A percentile compares a stretch with the other conserved stretches of the same genome.
phyloP scores from a whole-genome alignment of 345 rosid species.

The Arabis hirsuta region DNA sequence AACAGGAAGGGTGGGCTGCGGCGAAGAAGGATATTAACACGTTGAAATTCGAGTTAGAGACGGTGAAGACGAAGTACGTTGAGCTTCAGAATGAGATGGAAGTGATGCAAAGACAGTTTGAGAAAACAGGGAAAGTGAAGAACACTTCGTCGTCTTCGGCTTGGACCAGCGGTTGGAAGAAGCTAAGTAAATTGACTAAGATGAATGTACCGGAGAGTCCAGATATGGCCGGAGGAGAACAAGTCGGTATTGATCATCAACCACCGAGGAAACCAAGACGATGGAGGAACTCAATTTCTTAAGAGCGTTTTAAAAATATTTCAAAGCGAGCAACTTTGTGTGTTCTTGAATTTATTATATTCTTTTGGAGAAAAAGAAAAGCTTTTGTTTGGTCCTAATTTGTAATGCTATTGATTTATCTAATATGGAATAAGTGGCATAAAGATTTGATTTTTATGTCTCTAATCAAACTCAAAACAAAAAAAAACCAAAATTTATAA shows the following conservation, averaged over 20 bases:
- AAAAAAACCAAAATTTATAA: background rate
- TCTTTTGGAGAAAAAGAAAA: conserved; percentile 10
- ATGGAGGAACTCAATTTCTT: conserved; percentile 97
- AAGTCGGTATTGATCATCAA: conserved; percentile 54
- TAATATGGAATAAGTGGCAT: conserved; percentile 30
- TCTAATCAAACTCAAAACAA: conserved; percentile 4
- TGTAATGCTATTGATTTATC: conserved; percentile 32
- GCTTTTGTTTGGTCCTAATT: conserved; percentile 28
- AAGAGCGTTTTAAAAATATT: conserved; percentile 15
- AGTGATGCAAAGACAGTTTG: conserved; percentile 79
- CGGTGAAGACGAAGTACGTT: conserved; percentile 76
- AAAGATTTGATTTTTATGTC: background rate
- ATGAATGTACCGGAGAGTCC: conserved; percentile 62
- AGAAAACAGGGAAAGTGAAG: conserved; percentile 74
- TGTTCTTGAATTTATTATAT: conserved; percentile 36
- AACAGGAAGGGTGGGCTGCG: conserved; percentile 84
- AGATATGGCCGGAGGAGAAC: conserved; percentile 61
- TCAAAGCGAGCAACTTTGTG: conserved; percentile 19
- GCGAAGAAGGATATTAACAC: conserved; percentile 95
- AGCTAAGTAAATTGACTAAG: conserved; percentile 81
- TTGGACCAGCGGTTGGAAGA: conserved; percentile 95
- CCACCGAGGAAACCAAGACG: conserved; percentile 78
- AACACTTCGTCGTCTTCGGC: conserved; percentile 57
- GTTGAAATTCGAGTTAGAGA: conserved; percentile 87
- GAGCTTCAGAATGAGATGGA: conserved; percentile 95